Evolutionary conservation across 2,329 filamentous ascomycete species (phyloP).

Genomic region (Diaporthe caulivora): DNA sequence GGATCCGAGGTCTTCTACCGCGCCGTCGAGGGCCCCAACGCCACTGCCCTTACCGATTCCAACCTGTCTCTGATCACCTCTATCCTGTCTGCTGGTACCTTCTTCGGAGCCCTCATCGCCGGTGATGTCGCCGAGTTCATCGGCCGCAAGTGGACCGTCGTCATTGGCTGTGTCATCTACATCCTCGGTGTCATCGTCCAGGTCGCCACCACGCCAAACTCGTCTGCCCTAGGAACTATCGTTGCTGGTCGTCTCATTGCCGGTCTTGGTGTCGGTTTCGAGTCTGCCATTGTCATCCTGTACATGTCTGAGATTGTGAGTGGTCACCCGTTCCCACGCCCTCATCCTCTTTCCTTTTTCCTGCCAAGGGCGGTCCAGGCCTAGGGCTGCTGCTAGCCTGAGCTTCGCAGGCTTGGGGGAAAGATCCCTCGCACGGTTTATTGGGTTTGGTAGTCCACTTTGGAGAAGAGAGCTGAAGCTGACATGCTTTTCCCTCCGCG

Average conservation of each 20-base stretch:
- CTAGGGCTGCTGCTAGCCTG: background rate
- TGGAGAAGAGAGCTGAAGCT: conserved; percentile 35
- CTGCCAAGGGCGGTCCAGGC: background rate
- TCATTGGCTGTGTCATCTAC: conserved; percentile 80
- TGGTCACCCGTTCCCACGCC: conserved; percentile 28
- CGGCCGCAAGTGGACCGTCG: conserved; percentile 79
- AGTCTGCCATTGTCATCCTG: conserved; percentile 83
- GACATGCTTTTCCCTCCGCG: conserved; percentile 36
- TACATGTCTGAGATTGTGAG: conserved; percentile 87
- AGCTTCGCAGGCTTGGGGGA: conserved; percentile 42
- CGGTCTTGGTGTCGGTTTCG: conserved; percentile 84
- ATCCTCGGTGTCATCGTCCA: conserved; percentile 76
- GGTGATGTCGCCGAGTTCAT: conserved; percentile 83
- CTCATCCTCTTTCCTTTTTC: background rate
- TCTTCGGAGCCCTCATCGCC: conserved; percentile 82
- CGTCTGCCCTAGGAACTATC: conserved; percentile 70
- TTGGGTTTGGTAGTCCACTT: background rate
- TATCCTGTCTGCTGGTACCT: conserved; percentile 82
- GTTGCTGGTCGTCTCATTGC: conserved; percentile 81
- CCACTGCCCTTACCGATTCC: conserved; percentile 52
- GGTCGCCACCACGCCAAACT: conserved; percentile 62
- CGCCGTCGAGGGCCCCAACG: conserved; percentile 59
- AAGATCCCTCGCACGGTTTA: too few relatives aligned
- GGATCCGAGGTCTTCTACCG: conserved; percentile 64
- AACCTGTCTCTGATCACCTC: conserved; percentile 74